Base-by-base conservation (phyloP, 306 rosid genomes). In the Datisca glomerata region DNA sequence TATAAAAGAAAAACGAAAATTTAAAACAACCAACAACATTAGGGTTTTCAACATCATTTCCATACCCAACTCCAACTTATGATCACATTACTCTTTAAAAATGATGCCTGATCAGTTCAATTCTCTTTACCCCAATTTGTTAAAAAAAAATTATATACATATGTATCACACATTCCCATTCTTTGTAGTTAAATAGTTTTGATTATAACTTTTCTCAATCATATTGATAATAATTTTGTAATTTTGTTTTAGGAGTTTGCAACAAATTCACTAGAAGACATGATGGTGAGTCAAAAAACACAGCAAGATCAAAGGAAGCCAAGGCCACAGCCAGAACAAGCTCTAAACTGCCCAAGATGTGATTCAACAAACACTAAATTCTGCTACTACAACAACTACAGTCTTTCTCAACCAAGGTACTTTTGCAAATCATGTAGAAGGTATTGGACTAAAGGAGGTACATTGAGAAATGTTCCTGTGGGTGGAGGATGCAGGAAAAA, bases 351-450 rank as follows among this genome's bases (percentile, higher is more conserved):
- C 35, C 97, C 97, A 37, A 81, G 97, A 12, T 89, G 97, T 32
- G 97, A 89, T 19, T 89, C 97, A 1, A 51, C 83, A 3, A 80
- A 89, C 76, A 89, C 97, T 15, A 89, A 89, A 60, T 89, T 89
- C 47, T 89, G 97, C 13, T 89, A 89, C 73, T 89, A 89, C 70
- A 89, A 89, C 77, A 89, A 89, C 68, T 89, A 89, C 64, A 89
- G 93, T 56, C 55, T 89, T 52, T 79, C 97, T 7, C 97, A 89
- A 63, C 97, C 97, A 0, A 50, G 97, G 13, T 86, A 89, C 69
- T 89, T 89, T 56, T 89, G 97, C 75, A 89, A 89, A 68, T 80
- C 97, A 57, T 89, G 97, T 70, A 80, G 85, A 57, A 65, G 97
- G 8, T 89, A 89, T 49, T 89, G 97, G 97, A 89, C 97, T 4